phyloP scores from a whole-genome alignment of 768 basidiomycete species.

The Tulasnella calospora region DNA sequence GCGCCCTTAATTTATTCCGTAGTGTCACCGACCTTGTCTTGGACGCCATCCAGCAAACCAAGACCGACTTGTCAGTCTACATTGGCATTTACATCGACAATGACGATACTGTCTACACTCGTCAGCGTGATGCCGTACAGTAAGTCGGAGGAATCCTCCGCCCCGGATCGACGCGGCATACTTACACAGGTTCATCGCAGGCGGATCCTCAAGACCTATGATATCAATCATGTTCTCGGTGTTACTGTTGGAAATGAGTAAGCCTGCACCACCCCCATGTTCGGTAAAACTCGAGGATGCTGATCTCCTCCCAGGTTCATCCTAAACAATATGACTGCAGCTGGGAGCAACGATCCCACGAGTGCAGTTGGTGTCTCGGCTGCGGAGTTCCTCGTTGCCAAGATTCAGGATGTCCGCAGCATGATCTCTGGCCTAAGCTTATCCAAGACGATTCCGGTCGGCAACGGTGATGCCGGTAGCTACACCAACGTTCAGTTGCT shows the following conservation, averaged over 20 bases:
- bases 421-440: slow-evolving; percentile 52
- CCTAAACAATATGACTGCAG: slow-evolving; percentile 42
- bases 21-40: slow-evolving; percentile 48
- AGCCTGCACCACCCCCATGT: slow-evolving; percentile 54
- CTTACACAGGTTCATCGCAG: background rate
- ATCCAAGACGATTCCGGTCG: slow-evolving; percentile 59
- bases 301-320: slow-evolving; percentile 41
- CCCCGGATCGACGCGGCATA: background rate
- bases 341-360: slow-evolving; percentile 52
- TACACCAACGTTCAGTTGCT: slow-evolving; percentile 74
- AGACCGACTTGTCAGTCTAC: slow-evolving; percentile 78
- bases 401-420: slow-evolving; percentile 49
- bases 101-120: slow-evolving; percentile 57
- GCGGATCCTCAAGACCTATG: slow-evolving; percentile 58
- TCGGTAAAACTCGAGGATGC: background rate
- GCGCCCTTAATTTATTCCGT: slow-evolving; percentile 32
- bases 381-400: slow-evolving; percentile 55
- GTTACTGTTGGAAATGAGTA: slow-evolving; percentile 91
- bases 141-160: slow-evolving; percentile 38
- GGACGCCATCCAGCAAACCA: slow-evolving; percentile 84
- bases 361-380: slow-evolving; percentile 52
- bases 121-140: slow-evolving; percentile 66
- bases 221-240: slow-evolving; percentile 67
- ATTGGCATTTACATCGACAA: slow-evolving; percentile 63
- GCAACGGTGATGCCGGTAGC: slow-evolving; percentile 79